phyloP scores from a whole-genome alignment of 202 grass and related monocot species.

The Hordeum pubiflorum region DNA sequence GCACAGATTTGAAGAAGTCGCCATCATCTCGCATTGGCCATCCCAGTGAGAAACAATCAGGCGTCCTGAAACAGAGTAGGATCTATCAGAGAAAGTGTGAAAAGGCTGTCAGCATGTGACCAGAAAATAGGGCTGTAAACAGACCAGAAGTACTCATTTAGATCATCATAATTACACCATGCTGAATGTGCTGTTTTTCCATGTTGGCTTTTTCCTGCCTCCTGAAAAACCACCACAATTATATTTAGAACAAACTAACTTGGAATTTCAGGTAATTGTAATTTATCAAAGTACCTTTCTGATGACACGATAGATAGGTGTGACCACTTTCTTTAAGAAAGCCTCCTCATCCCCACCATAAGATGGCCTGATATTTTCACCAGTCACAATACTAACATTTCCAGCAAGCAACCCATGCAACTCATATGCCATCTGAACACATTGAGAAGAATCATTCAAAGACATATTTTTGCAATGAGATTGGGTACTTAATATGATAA shows the following conservation, averaged over 20 bases:
- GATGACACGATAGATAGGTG: constrained; percentile 80
- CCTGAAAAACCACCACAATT: constrained; percentile 42
- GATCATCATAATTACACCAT: constrained; percentile 97
- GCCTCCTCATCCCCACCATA: constrained; percentile 89
- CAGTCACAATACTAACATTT: constrained; percentile 82
- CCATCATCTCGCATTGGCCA: constrained; percentile 97
- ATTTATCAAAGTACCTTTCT: constrained; percentile 40
- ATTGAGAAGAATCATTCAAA: constrained; percentile 15
- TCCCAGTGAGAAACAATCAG: constrained; percentile 86
- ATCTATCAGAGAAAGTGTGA: constrained; percentile 21
- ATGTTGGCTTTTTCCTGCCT: constrained; percentile 83
- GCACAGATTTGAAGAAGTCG: constrained; percentile 83
- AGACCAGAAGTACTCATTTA: constrained; percentile 92
- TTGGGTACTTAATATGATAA: constrained; percentile 10
- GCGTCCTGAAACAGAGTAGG: constrained; percentile 51
- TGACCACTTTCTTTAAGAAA: constrained; percentile 92
- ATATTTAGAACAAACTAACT: constrained; percentile 26
- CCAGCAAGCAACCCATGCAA: constrained; percentile 72
- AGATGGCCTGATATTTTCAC: constrained; percentile 83
- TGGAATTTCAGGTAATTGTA: not conserved
- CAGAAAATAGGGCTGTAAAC: constrained; percentile 36
- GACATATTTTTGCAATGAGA: not conserved
- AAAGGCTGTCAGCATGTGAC: constrained; percentile 7
- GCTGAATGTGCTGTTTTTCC: constrained; percentile 85
- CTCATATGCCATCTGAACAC: constrained; percentile 87